Evolutionary conservation across 2,329 filamentous ascomycete species (phyloP), one percentile per base, ranked within the genome.

Genomic region (Scorias spongiosa): DNA sequence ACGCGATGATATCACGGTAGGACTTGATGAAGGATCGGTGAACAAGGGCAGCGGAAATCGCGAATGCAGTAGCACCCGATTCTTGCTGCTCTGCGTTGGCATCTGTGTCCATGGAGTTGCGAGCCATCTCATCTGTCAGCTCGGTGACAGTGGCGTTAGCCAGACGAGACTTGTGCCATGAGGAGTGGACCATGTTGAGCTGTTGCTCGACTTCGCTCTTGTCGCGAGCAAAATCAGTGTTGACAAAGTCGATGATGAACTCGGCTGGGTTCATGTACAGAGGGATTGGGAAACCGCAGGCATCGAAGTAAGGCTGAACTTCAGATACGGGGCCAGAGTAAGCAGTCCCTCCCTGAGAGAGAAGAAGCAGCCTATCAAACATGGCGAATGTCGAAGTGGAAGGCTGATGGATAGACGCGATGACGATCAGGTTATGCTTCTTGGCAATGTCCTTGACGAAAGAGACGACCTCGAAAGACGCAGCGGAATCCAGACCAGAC

Each of bases 391-490:
- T 88, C 0, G 78, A 73, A 0, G 83, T 84, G 0, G 84, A 89
- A 0, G 86, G 86, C 57, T 93, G 86, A 58, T 93, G 86, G 48
- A 93, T 91, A 34, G 81, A 85, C 3, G 81, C 81, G 46, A 93
- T 78, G 28, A 91, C 76, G 46, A 91, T 76, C 47, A 91, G 68
- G 46, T 80, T 81, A 57, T 84, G 76, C 47, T 71, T 70, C 56
- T 70, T 73, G 0, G 78, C 83, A 28, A 87, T 70, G 9, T 70
- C 66, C 55, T 73, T 77, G 41, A 89, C 72, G 58, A 83, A 87
- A 2, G 70, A 79, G 44, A 89, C 77, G 17, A 93, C 82, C 60
- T 93, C 83, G 50, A 69, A 79, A 46, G 80, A 84, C 0, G 81
- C 80, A 0, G 78, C 78, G 7, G 83, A 88, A 59, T 93, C 86